Percentiles rank a stretch among this genome's conserved stretches.
Evolutionary conservation across 2,329 filamentous ascomycete genomes (phyloP).

Genomic region (Lasiodiplodia gonubiensis): DNA sequence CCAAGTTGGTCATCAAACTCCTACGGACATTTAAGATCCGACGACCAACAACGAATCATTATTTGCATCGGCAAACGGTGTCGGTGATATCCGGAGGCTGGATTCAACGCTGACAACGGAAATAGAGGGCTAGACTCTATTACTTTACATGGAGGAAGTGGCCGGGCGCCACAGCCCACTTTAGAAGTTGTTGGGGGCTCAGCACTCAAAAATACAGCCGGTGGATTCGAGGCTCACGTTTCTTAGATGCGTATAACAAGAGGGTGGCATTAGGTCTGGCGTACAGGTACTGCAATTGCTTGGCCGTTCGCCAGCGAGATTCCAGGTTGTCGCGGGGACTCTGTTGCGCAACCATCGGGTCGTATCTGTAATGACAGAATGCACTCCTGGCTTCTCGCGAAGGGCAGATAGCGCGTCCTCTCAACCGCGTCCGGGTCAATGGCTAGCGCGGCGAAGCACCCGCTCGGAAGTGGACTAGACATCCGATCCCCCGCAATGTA

Average conservation of each 20-base stretch:
- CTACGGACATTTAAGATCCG: neutral
- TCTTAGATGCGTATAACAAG: neutral
- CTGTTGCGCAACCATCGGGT: neutral
- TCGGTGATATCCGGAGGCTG: neutral
- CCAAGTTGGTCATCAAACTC: neutral
- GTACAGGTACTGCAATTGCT: neutral
- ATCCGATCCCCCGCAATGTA: conserved; percentile 19
- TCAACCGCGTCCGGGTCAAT: conserved; percentile 4
- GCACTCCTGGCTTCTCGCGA: neutral
- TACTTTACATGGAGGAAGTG: neutral
- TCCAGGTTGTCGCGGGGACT: conserved; percentile 13
- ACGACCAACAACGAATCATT: neutral
- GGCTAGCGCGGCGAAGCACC: neutral
- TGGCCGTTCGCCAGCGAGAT: neutral
- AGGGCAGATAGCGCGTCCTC: neutral
- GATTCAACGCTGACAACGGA: neutral
- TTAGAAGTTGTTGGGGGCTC: conserved; percentile 10
- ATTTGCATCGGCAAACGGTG: neutral
- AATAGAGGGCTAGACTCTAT: neutral
- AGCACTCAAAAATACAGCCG: neutral
- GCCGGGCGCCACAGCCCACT: conserved; percentile 15
- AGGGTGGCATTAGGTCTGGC: neutral
- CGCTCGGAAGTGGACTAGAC: conserved; percentile 3
- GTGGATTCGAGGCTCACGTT: neutral
- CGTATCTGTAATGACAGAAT: conserved; percentile 3